Base-by-base conservation (phyloP, 73 alveolate genomes). In the Paramecium tetraurelia region DNA sequence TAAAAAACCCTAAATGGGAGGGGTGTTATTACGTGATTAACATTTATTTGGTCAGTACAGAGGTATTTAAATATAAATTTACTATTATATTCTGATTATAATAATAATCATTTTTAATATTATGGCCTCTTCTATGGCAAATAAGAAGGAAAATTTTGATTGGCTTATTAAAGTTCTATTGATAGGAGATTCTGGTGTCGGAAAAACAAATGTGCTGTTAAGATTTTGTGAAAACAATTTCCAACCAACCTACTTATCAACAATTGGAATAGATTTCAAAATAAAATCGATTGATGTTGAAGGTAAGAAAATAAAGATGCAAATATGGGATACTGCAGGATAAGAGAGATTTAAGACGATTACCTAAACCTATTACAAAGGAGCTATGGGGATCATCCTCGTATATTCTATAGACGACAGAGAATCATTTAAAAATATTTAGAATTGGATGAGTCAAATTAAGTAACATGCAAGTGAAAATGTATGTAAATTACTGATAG, bases 301-400 rank as follows among this genome's bases (percentile, higher is more conserved):
- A 46, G 96, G 88, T 18, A 93, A 86, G 72, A 63, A 89, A 22
- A 96, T 96, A 10, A 95, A 95, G 93, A 72, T 96, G 89, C 75
- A 96, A 77, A 95, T 96, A 31, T 96, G 98, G 99, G 98, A 96
- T 93, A 95, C 99, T 14, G 97, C 99, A 35, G 99, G 98, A 24
- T 93, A 96, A 72, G 98, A 96, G 69, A 80, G 99, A 72, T 96
- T 95, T 92, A 44, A 96, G 29, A 96, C 97, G 31, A 94, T 96
- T 20, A 95, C 99, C 24, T 87, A 92, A 83, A 95, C 99, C 10
- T 93, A 93, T 77, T 96, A 96, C 70, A 96, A 96, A 57, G 97
- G 97, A 27, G 99, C 99, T 11, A 90, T 89, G 95, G 99, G 97
- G 11, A 96, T 96, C 6, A 93, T 96, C 9, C 88, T 96, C 11